Evolutionary conservation across 2,329 filamentous ascomycete species (phyloP), one percentile per base, ranked within the genome.

Genomic region (Colletotrichum neosansevieriae): DNA sequence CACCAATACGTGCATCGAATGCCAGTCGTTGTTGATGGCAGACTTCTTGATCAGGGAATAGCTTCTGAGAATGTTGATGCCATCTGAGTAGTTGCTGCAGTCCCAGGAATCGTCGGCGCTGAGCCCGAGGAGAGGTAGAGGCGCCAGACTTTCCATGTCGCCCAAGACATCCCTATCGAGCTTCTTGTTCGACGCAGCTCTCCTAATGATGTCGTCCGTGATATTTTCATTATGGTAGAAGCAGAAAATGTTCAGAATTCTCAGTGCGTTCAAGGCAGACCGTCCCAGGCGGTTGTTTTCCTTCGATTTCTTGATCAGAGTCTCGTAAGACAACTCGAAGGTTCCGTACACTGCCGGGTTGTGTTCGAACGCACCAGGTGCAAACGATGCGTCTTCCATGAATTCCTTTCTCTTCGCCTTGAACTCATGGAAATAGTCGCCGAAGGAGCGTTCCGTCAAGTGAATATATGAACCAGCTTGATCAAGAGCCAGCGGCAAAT

Each of bases 141-240:
- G n/a, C n/a, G n/a, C n/a, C n/a, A n/a, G n/a, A n/a, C n/a, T n/a
- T n/a, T n/a, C n/a, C n/a, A n/a, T n/a, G n/a, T n/a, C n/a, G n/a
- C n/a, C n/a, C n/a, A n/a, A n/a, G n/a, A n/a, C n/a, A n/a, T n/a
- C n/a, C n/a, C n/a, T n/a, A n/a, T n/a, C n/a, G n/a, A n/a, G n/a
- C n/a, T n/a, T n/a, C n/a, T n/a, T n/a, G n/a, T n/a, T n/a, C n/a
- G n/a, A n/a, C n/a, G n/a, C n/a, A n/a, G n/a, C n/a, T n/a, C n/a
- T n/a, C n/a, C n/a, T n/a, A n/a, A n/a, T n/a, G 2, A 74, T 74
- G 7, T 47, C 17, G 6, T 17, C 44, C 44, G 12, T 60, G 1
- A 76, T 34, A 2, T 65, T 63, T 19, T 76, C 72, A 10, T 76
- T 72, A 32, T 77, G 73, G 24, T 73, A 78, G 67, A 78, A 79